A percentile compares a stretch with the other conserved stretches of the same genome.
These are phyloP conservation scores for Batrachochytrium dendrobatidis DNA, from an alignment of 371 early-diverging fungal genomes.

Conservation along the genomic window DNA sequence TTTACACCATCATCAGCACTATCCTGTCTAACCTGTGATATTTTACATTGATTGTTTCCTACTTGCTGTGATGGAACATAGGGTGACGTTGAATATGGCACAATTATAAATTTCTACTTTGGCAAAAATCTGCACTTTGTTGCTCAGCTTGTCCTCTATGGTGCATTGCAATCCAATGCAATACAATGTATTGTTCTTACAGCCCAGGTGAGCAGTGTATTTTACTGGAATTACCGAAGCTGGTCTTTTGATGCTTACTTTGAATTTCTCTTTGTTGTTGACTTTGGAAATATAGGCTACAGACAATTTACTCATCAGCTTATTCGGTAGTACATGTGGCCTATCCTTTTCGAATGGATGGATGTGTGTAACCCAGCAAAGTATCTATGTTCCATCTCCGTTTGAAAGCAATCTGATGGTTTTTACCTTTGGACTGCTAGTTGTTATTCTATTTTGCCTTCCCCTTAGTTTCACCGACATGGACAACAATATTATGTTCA, in stretches of 20 bases:
- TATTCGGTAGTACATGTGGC: conserved; percentile 39
- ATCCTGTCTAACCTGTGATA: neutral
- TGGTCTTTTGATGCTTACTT: no score
- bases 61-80: conserved; percentile 4
- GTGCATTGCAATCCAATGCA: conserved; percentile 32
- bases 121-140: conserved; percentile 27
- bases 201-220: conserved; percentile 34
- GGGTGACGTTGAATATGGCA: conserved; percentile 48
- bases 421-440: conserved; percentile 35
- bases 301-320: conserved; percentile 37
- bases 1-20: neutral
- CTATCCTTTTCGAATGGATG: conserved; percentile 21
- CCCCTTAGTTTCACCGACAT: conserved; percentile 20
- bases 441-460: neutral
- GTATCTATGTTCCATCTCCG: conserved; percentile 19
- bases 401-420: conserved; percentile 29
- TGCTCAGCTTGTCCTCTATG: conserved; percentile 41
- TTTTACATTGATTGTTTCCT: neutral
- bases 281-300: conserved; percentile 25
- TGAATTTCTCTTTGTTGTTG: no score
- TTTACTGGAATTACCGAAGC: no score
- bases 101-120: conserved; percentile 52
- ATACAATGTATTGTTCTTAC: conserved; percentile 36
- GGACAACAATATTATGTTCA: conserved; percentile 35
- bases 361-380: conserved; percentile 23